These are phyloP conservation scores for Morella rubra DNA, from an alignment of 306 rosid species.

Conservation along the genomic window DNA sequence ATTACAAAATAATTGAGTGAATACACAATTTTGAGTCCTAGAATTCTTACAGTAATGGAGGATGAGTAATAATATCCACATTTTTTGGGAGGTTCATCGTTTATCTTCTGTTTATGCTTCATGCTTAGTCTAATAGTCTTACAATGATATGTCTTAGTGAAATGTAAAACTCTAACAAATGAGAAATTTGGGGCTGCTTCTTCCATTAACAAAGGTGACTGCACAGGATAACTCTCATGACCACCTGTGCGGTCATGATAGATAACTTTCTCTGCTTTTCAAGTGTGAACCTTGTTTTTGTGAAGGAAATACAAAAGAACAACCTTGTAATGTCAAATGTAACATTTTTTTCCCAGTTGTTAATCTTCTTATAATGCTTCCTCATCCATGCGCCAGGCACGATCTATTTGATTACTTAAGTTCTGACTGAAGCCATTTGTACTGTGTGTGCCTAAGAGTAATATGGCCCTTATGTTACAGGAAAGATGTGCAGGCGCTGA, in stretches of 20 bases:
- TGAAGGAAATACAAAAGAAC: background rate
- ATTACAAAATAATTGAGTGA: background rate
- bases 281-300: background rate
- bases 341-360: background rate
- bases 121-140: background rate
- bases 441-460: slow-evolving; percentile 25
- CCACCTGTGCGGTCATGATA: background rate
- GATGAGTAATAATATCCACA: background rate
- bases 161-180: background rate
- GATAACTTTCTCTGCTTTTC: background rate
- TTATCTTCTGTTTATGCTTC: background rate
- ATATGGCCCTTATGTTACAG: slow-evolving; percentile 52
- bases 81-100: background rate
- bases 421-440: slow-evolving; percentile 19
- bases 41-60: background rate
- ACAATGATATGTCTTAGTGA: background rate
- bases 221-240: background rate
- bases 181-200: background rate
- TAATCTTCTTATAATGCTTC: background rate
- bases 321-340: background rate
- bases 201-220: background rate
- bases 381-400: background rate
- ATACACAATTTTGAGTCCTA: background rate
- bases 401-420: slow-evolving; percentile 15
- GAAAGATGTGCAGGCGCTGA: slow-evolving; percentile 97